Conservation (phyloP, 2,329 filamentous ascomycete genomes). For the Fusarium sp. region DNA sequence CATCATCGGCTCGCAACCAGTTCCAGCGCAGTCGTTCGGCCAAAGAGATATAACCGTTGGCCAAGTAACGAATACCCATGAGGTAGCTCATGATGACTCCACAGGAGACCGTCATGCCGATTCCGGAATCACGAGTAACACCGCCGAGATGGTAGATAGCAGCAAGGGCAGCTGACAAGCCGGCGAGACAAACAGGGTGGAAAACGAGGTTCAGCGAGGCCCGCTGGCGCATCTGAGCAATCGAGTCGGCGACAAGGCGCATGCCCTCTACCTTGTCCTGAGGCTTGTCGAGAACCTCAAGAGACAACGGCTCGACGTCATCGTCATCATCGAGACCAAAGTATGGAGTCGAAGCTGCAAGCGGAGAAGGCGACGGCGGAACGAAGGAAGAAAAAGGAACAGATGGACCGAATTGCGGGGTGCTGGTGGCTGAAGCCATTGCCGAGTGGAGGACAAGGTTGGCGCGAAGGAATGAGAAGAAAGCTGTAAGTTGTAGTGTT, state of each 20-base stretch:
- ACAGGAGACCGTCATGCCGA: constrained; percentile 68
- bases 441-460: constrained; percentile 79
- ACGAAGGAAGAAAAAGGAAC: constrained; percentile 51
- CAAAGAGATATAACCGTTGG: constrained; percentile 70
- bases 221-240: constrained; percentile 83
- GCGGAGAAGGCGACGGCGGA: constrained; percentile 67
- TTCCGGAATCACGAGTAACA: constrained; percentile 63
- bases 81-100: constrained; percentile 74
- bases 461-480: constrained; percentile 84
- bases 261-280: constrained; percentile 76
- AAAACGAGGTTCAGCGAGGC: constrained; percentile 73
- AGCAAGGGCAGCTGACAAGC: constrained; percentile 60
- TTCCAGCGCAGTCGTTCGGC: constrained; percentile 72
- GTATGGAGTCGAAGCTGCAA: constrained; percentile 72
- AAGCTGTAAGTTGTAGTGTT: constrained; percentile 66
- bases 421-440: constrained; percentile 73
- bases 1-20: constrained; percentile 65
- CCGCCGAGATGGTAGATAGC: constrained; percentile 62
- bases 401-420: constrained; percentile 71
- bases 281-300: constrained; percentile 66
- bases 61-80: constrained; percentile 69
- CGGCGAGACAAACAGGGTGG: constrained; percentile 68
- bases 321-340: constrained; percentile 54
- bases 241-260: constrained; percentile 81
- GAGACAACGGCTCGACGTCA: constrained; percentile 72